These are phyloP conservation scores for Monascus purpureus DNA, from an alignment of 495 filamentous ascomycete genomes.

Conservation along the genomic window DNA sequence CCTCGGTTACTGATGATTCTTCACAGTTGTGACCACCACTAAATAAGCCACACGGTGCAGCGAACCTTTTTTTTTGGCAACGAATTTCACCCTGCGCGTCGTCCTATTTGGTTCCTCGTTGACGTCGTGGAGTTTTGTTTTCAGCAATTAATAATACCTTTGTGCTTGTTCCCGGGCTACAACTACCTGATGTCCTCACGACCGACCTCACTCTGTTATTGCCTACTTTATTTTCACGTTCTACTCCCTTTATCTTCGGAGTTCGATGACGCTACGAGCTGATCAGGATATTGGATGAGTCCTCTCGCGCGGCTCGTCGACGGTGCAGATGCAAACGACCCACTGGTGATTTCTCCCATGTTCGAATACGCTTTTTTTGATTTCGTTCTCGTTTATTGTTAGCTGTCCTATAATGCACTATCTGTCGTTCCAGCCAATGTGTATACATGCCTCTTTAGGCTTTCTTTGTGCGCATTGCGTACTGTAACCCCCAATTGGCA, in stretches of 20 bases:
- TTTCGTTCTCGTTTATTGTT: slow-evolving; percentile 12
- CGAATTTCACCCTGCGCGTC: too few relatives aligned
- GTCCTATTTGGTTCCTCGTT: too few relatives aligned
- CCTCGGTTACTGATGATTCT: slow-evolving; percentile 7
- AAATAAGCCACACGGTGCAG: slow-evolving; percentile 15
- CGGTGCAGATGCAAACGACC: slow-evolving; percentile 36
- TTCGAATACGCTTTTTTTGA: slow-evolving; percentile 13
- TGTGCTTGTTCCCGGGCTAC: slow-evolving; percentile 24
- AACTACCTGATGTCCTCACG: slow-evolving; percentile 21
- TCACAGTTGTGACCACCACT: slow-evolving; percentile 17
- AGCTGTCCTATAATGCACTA: slow-evolving; percentile 27
- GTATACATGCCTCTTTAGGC: too few relatives aligned
- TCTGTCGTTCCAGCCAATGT: neutral
- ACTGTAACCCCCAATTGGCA: too few relatives aligned
- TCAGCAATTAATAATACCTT: slow-evolving; percentile 29
- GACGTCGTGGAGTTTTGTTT: slow-evolving; percentile 23
- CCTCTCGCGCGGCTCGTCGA: slow-evolving; percentile 17
- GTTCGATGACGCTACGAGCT: slow-evolving; percentile 20
- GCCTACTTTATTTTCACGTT: neutral
- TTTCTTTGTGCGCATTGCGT: too few relatives aligned
- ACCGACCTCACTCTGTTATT: slow-evolving; percentile 17
- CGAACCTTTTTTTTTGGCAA: slow-evolving; percentile 19
- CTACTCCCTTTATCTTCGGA: slow-evolving; percentile 4
- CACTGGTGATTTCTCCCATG: slow-evolving; percentile 22
- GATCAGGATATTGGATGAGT: slow-evolving; percentile 11